phyloP scores from a whole-genome alignment of 345 rosid species.

The Mallotus nudiflorus region DNA sequence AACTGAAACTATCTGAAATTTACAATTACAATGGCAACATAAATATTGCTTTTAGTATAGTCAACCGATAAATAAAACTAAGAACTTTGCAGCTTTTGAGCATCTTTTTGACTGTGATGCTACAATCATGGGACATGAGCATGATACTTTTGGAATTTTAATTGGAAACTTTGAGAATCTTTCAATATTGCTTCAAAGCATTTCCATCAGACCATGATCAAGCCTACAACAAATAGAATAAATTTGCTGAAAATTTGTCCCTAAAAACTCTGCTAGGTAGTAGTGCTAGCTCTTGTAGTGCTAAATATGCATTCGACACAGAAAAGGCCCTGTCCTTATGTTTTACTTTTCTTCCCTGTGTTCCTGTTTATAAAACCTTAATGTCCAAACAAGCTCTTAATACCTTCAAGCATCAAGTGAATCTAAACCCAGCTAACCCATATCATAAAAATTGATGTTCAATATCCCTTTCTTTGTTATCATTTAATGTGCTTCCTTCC shows the following conservation, averaged over 20 bases:
- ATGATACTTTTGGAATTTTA: background rate
- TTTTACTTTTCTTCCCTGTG: background rate
- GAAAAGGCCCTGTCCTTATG: background rate
- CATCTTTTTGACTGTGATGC: background rate
- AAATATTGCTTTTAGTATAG: background rate
- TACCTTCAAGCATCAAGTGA: no score
- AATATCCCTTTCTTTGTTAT: no score
- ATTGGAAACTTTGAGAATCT: no score
- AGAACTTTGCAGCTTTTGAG: background rate
- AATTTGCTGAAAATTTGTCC: background rate
- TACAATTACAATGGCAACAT: background rate
- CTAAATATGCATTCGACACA: constrained; percentile 1
- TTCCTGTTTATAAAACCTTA: background rate
- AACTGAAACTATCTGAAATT: background rate
- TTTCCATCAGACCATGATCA: background rate
- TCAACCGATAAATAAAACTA: background rate
- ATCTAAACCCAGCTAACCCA: no score
- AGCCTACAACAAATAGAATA: background rate
- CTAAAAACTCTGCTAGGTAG: background rate
- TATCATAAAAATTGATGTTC: no score
- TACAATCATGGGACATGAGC: background rate
- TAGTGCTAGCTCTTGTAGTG: background rate
- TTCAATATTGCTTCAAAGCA: background rate
- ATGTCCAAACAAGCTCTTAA: background rate
- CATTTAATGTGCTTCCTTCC: no score